phyloP scores from a whole-genome alignment of 441 rosid species.

The Arabidopsis lyrata region DNA sequence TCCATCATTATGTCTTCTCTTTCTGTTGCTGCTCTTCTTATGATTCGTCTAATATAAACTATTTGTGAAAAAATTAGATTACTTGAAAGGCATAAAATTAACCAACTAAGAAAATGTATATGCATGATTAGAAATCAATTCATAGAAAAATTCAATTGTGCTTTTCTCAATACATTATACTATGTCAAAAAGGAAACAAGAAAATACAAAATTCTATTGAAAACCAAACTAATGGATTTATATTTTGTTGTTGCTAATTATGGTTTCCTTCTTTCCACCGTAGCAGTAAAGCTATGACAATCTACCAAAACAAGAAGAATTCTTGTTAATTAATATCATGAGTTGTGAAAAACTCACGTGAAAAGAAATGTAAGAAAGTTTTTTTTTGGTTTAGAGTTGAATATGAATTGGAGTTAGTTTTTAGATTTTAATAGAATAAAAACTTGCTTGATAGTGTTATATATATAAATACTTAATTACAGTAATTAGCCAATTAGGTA shows the following conservation, averaged over 20 bases:
- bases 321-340: too few relatives aligned
- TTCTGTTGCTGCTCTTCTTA: slow-evolving; percentile 23
- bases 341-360: background rate
- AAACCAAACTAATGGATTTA: too few relatives aligned
- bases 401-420: background rate
- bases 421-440: background rate
- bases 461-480: too few relatives aligned
- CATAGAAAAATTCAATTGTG: too few relatives aligned
- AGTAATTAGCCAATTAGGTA: background rate
- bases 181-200: too few relatives aligned
- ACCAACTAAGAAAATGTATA: background rate
- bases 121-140: background rate
- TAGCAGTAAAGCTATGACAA: too few relatives aligned
- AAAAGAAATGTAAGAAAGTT: slow-evolving; percentile 1
- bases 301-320: background rate
- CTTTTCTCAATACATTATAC: too few relatives aligned
- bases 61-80: background rate
- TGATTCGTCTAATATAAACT: background rate
- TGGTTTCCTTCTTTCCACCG: too few relatives aligned
- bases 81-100: background rate
- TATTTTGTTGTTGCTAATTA: too few relatives aligned
- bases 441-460: background rate
- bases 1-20: slow-evolving; percentile 42
- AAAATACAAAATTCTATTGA: too few relatives aligned
- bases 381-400: background rate